phyloP scores from a whole-genome alignment of 1,284 basidiomycete genomes.

The Exsudoporus floridanus region DNA sequence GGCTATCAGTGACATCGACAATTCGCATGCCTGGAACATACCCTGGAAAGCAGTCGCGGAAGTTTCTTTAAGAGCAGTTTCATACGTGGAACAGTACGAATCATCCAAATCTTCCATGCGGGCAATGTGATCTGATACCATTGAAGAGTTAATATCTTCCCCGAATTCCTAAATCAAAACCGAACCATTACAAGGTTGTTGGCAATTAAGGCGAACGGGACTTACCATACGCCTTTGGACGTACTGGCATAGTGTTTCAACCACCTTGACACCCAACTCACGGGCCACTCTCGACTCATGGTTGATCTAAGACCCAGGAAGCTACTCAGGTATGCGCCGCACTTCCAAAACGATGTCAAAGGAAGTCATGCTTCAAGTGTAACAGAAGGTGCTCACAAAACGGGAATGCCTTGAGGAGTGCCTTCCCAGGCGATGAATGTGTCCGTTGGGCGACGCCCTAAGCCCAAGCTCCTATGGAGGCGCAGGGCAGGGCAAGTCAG shows the following conservation, averaged over 20 bases:
- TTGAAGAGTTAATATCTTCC: conserved; percentile 10
- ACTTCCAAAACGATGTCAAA: conserved; percentile 7
- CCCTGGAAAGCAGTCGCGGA: conserved; percentile 22
- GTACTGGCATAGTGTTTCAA: conserved; percentile 24
- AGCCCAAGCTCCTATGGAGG: too few species aligned
- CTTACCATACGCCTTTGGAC: conserved; percentile 15
- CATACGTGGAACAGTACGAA: conserved; percentile 10
- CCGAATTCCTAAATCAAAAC: conserved; percentile 5
- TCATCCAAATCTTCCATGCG: conserved; percentile 19
- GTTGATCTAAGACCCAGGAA: conserved; percentile 25
- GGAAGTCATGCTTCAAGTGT: too few species aligned
- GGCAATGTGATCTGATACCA: conserved; percentile 25
- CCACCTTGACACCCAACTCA: conserved; percentile 11
- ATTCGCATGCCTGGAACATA: background rate
- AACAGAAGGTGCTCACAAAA: conserved; percentile 18
- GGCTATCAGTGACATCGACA: too few species aligned
- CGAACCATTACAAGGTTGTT: background rate
- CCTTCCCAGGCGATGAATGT: conserved; percentile 12
- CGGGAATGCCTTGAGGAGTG: conserved; percentile 24
- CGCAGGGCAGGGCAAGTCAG: too few species aligned
- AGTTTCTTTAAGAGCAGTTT: conserved; percentile 23
- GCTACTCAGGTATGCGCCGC: conserved; percentile 23
- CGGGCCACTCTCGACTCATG: conserved; percentile 13
- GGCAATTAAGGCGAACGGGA: background rate
- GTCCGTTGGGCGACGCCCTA: too few species aligned